Percentiles rank a stretch among this genome's conserved stretches.
phyloP scores from a whole-genome alignment of 768 basidiomycete species.

The Lyophyllum atratum region DNA sequence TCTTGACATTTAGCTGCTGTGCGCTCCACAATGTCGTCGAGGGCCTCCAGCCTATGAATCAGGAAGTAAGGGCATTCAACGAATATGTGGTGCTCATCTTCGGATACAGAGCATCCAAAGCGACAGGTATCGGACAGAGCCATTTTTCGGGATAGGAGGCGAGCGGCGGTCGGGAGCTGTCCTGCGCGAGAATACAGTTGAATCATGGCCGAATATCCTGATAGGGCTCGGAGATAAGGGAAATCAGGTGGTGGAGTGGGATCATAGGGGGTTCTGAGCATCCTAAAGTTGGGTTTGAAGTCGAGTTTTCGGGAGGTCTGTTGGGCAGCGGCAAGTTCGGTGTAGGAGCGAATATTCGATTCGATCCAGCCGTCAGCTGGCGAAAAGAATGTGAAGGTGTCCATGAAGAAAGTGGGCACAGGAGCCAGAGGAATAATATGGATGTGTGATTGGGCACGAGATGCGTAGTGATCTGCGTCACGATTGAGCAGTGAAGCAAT shows the following conservation, averaged over 20 bases:
- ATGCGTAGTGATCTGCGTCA: slow-evolving; percentile 15
- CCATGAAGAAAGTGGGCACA: slow-evolving; percentile 18
- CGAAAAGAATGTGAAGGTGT: slow-evolving; percentile 13
- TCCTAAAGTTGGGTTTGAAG: background rate
- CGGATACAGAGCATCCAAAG: background rate
- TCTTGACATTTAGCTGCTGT: background rate
- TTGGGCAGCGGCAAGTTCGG: background rate
- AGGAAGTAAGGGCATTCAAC: background rate
- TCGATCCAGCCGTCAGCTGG: slow-evolving; percentile 19
- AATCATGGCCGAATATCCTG: background rate
- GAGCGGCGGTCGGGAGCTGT: background rate
- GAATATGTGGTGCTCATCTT: background rate
- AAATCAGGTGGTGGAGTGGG: background rate
- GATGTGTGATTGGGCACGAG: slow-evolving; percentile 1
- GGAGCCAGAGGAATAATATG: slow-evolving; percentile 6
- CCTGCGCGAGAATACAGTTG: background rate
- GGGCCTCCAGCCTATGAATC: background rate
- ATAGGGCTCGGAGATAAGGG: background rate
- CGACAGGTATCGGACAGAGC: background rate
- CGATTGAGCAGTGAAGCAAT: slow-evolving; percentile 1
- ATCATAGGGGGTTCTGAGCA: background rate
- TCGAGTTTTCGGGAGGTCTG: background rate
- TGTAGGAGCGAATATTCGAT: slow-evolving; percentile 11
- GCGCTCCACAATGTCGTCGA: background rate
- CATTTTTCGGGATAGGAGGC: background rate